Evolutionary conservation across 495 filamentous ascomycete genomes (phyloP), one percentile per base, ranked within the genome.

Genomic region (Penicillium bovifimosum): DNA sequence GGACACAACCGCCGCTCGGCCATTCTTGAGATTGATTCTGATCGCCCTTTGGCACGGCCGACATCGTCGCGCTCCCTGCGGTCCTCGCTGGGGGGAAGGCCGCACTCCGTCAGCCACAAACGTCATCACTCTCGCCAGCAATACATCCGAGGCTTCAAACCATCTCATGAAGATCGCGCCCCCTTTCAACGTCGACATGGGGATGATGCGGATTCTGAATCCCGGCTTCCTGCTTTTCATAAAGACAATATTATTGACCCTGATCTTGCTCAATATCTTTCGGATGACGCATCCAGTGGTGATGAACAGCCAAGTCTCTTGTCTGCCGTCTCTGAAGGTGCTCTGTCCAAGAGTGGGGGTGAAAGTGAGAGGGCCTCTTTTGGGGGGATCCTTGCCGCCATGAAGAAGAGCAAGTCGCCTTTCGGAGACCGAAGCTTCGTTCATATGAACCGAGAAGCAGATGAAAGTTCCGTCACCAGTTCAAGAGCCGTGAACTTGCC

Each of bases 241-340:
- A 90, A 90, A 58, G 95, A 99, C 63, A 96, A 89, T 60, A 96
- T 99, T 56, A 97, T 97, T 63, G 95, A 99, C 61, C 92, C 95
- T 3, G 95, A 97, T 60, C 74, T 97, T 13, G 91, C 91, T 2
- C 88, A 90, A 26, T 97, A 92, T 70, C 86, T 97, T 75, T 97
- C 93, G 14, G 95, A 99, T 66, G 87, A 91, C 59, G 90, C 85
- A 17, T 92, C 89, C 2, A 96, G 88, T 61, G 93, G 86, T 14
- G 91, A 96, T 58, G 91, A 97, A 47, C 89, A 93, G 61, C 82
- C 90, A 69, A 91, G 85, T 65, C 86, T 97, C 14, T 83, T 93
- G 61, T 80, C 88, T 24, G 85, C 86, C 0, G 81, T 95, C 18
- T 77, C 77, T 29, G 76, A 78, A 18, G 72, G 71, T 26, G 64